phyloP scores from a whole-genome alignment of 2,329 filamentous ascomycete genomes.

The Diaporthe caulivora region DNA sequence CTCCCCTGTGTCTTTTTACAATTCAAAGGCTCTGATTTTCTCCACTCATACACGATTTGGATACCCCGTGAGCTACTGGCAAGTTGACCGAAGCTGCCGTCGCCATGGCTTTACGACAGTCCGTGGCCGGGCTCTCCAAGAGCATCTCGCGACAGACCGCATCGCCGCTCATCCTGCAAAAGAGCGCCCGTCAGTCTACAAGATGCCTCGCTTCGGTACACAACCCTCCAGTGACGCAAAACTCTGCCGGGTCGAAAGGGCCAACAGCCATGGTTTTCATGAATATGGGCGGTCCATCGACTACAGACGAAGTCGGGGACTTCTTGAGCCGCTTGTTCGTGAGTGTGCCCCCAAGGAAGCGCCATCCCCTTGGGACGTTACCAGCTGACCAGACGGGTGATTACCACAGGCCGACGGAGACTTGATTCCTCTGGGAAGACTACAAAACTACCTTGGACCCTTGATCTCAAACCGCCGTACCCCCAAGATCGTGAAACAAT shows the following conservation, averaged over 20 bases:
- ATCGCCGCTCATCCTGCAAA: constrained; percentile 44
- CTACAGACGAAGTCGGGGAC: constrained; percentile 85
- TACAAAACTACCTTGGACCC: constrained; percentile 92
- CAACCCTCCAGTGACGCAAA: constrained; percentile 83
- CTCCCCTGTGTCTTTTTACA: too few species aligned
- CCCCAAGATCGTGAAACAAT: constrained; percentile 97
- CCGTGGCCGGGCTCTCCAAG: constrained; percentile 53
- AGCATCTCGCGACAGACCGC: constrained; percentile 43
- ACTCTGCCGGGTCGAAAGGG: constrained; percentile 76
- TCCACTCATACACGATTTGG: neutral
- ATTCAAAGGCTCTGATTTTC: too few species aligned
- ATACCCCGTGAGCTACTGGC: neutral
- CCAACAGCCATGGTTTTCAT: constrained; percentile 98
- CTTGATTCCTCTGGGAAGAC: constrained; percentile 91
- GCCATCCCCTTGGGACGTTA: neutral
- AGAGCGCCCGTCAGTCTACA: constrained; percentile 53
- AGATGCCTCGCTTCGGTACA: constrained; percentile 67
- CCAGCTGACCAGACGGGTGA: constrained; percentile 20
- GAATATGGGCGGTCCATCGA: constrained; percentile 98
- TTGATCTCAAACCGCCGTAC: constrained; percentile 88
- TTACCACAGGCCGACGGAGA: constrained; percentile 83
- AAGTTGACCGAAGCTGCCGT: constrained; percentile 34
- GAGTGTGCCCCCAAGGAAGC: constrained; percentile 52
- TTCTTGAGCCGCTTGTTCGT: constrained; percentile 95
- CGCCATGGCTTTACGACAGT: constrained; percentile 56